Evolutionary conservation across 2,329 filamentous ascomycete genomes (phyloP), one percentile per base, ranked within the genome.

Genomic region (Phyllosticta capitalensis): DNA sequence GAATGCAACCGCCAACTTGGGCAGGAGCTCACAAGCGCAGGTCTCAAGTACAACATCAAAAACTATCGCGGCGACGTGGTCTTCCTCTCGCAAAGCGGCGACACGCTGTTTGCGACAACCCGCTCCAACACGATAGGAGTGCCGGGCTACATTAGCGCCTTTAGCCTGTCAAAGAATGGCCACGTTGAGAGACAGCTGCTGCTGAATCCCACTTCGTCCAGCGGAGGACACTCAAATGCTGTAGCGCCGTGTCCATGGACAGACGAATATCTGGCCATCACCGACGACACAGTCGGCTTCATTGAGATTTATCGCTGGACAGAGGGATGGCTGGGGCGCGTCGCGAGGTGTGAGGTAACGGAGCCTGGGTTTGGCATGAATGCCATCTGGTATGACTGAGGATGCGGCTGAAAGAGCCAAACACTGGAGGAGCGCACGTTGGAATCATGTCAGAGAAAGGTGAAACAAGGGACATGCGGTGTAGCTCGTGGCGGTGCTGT

Each of bases 331-430:
- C 75, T 95, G 57, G 86, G 84, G 1, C 78, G 90, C 3, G 90
- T 95, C 7, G 90, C 90, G 17, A 80, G 88, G 63, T 78, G 89
- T 63, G 84, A 89, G 65, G 85, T 95, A 45, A 84, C 85, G 5
- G 90, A 95, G 76, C 89, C 88, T n/a, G 90, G 90, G 1, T 95
- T 95, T 71, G 90, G 90, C 1, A 95, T 95, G 90, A 95, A 95
- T 75, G 90, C 90, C n/a, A 91, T 95, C 63, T 95, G 90, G 90
- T 94, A 94, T 72, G 88, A 95, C 74, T 90, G 67, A 54, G 56
- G 38, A 53, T 33, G 26, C n/a, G 38, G 17, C n/a, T 12, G 5
- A n/a, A n/a, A 45, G n/a, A n/a, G 38, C 12, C 30, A 5, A 38
- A 38, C 17, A 38, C 30, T 5, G 14, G 17, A 20, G 28, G 48